Evolutionary conservation across 371 early-diverging fungal species (phyloP).

Genomic region (Circinella umbellata): DNA sequence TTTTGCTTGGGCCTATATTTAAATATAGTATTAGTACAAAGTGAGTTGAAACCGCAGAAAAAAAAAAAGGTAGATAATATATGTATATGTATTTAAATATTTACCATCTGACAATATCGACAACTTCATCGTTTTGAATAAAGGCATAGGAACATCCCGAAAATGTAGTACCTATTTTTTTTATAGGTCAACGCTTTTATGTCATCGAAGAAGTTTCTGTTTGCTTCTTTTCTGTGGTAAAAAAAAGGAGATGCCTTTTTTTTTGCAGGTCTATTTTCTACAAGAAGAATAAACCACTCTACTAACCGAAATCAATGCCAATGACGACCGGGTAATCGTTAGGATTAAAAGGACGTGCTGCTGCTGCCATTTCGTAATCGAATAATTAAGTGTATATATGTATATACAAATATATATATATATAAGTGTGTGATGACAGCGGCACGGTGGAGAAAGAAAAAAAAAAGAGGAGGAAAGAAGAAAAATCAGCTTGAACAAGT

Average conservation of each 20-base stretch:
- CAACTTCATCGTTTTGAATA: constrained; percentile 62
- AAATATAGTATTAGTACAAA: background rate
- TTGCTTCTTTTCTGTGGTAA: background rate
- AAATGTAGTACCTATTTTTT: constrained; percentile 49
- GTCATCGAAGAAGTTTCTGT: background rate
- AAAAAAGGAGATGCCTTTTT: background rate
- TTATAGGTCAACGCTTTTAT: background rate
- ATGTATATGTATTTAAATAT: background rate
- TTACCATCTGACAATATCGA: constrained; percentile 65
- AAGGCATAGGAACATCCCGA: constrained; percentile 55
- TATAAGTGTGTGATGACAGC: background rate
- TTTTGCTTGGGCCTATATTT: constrained; percentile 60
- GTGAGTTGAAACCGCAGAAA: background rate
- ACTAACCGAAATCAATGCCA: constrained; percentile 53
- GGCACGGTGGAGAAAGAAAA: constrained; percentile 6
- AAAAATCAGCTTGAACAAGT: background rate
- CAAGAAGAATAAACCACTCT: background rate
- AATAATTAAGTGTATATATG: background rate
- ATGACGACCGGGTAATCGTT: constrained; percentile 51
- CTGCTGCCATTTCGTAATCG: constrained; percentile 13
- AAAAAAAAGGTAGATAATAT: background rate
- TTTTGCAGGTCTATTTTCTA: no score
- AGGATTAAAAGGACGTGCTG: constrained; percentile 40
- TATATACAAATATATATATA: background rate
- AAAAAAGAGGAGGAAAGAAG: background rate